Percentiles rank a stretch among this genome's conserved stretches.
These are phyloP conservation scores for Helotiales sp. DNA, from an alignment of 2,329 filamentous ascomycete genomes.

Conservation along the genomic window DNA sequence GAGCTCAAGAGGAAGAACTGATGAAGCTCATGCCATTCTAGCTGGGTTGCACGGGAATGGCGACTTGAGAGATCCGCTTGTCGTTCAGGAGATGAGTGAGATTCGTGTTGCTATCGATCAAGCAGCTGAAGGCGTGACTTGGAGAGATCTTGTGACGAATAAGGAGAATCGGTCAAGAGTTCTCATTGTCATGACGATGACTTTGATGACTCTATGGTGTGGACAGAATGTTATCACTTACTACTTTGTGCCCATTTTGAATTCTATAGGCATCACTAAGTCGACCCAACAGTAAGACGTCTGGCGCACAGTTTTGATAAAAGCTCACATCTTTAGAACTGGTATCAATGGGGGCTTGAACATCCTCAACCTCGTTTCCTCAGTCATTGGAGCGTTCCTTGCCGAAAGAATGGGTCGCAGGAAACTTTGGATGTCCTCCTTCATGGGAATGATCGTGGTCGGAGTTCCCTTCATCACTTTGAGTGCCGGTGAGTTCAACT, in stretches of 20 bases:
- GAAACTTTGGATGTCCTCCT: slow-evolving; percentile 20
- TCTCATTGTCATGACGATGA: slow-evolving; percentile 24
- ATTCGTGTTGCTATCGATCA: slow-evolving; percentile 46
- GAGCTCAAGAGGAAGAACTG: slow-evolving; percentile 33
- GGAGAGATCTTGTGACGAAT: slow-evolving; percentile 22
- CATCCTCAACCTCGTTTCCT: slow-evolving; percentile 49
- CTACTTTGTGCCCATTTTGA: slow-evolving; percentile 37
- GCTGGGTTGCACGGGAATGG: slow-evolving; percentile 45
- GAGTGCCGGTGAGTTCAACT: too few species aligned
- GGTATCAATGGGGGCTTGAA: slow-evolving; percentile 34
- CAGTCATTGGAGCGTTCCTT: slow-evolving; percentile 40
- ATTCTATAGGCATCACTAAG: slow-evolving; percentile 25
- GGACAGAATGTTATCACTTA: slow-evolving; percentile 34
- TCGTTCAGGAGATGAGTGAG: slow-evolving; percentile 40
- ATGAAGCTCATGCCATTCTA: slow-evolving; percentile 38
- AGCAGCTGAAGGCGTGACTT: neutral
- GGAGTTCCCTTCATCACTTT: slow-evolving; percentile 29
- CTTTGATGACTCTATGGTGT: slow-evolving; percentile 24
- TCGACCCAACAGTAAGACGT: slow-evolving; percentile 25
- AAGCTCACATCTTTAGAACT: too few species aligned
- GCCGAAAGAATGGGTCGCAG: slow-evolving; percentile 29
- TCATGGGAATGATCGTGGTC: slow-evolving; percentile 29
- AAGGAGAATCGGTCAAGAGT: slow-evolving; percentile 22
- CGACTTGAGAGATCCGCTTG: slow-evolving; percentile 36
- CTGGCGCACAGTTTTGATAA: too few species aligned